Evolutionary conservation across 306 rosid species (phyloP), one percentile per base, ranked within the genome.

Genomic region (Adenanthera pavonina): DNA sequence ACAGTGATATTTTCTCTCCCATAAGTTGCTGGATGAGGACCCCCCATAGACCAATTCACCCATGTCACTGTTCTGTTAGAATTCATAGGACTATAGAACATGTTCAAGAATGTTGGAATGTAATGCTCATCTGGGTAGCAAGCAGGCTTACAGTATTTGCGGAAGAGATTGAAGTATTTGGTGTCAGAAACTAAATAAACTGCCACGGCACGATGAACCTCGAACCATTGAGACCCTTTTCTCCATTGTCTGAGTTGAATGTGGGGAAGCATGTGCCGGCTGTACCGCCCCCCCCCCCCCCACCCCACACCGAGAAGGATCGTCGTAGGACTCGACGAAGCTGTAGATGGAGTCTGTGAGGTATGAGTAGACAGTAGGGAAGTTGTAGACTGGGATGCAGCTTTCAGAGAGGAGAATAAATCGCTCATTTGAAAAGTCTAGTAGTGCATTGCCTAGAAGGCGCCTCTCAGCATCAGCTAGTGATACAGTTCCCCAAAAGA

Each of bases 61-160:
- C 97, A 93, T 3, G 98, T 95, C 30, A 93, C 87, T 0, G 96
- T 92, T 73, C 99, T 85, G 78, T 95, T 95, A 0, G 99, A 87
- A 71, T 95, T 95, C 17, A 79, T 88, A 6, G 90, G 66, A 65
- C 91, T 94, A 67, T 89, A 89, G 83, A 90, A 90, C 96, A 93
- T 93, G 76, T 95, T 93, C 60, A 93, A 74, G 85, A 76, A 95
- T 38, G 98, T 95, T 12, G 98, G 94, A 78, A 95, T 51, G 85
- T 92, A 95, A 83, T 95, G 97, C 54, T 95, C 98, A 61, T 95
- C 99, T 0, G 99, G 99, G 83, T 92, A 92, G 85, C 98, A 95
- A 59, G 99, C 96, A 46, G 99, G 99, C 81, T 87, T 86, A 38
- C 99, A 95, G 74, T 88, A 91, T 69, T 85, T 93, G 48, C 92